Percentiles rank a stretch among this genome's conserved stretches.
These are phyloP conservation scores for Nannizziopsis barbatae DNA, from an alignment of 2,329 filamentous ascomycete species.

Conservation along the genomic window DNA sequence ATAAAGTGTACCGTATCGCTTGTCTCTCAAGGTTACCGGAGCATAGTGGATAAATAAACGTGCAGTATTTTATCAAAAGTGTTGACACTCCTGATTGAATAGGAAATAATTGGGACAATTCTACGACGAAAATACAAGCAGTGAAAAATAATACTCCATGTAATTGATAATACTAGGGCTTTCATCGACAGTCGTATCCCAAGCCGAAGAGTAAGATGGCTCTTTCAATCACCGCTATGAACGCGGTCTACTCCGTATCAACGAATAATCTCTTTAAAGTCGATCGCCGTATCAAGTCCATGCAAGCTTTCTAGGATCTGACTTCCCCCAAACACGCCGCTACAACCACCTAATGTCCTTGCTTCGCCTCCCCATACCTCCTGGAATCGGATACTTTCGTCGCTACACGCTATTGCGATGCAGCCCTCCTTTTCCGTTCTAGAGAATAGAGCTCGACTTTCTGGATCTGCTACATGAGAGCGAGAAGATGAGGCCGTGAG, in stretches of 20 bases:
- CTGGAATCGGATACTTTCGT: slow-evolving; percentile 88
- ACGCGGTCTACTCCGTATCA: too few relatives aligned
- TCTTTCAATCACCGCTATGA: slow-evolving; percentile 43
- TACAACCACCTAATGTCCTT: slow-evolving; percentile 43
- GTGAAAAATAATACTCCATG: not conserved
- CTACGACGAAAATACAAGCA: too few relatives aligned
- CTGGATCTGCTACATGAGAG: slow-evolving; percentile 27
- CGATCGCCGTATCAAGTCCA: slow-evolving; percentile 51
- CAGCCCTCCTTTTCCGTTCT: slow-evolving; percentile 61
- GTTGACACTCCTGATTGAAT: too few relatives aligned
- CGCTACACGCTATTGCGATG: slow-evolving; percentile 82
- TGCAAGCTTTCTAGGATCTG: slow-evolving; percentile 74
- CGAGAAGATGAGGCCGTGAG: not conserved
- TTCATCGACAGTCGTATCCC: not conserved
- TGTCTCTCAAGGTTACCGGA: not conserved
- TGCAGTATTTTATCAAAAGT: too few relatives aligned
- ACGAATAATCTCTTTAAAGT: slow-evolving; percentile 47
- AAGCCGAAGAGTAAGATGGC: not conserved
- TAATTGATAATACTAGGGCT: too few relatives aligned
- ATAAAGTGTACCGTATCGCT: not conserved
- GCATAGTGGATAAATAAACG: not conserved
- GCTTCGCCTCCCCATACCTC: slow-evolving; percentile 71
- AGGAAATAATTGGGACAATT: too few relatives aligned
- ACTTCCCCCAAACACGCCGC: slow-evolving; percentile 64
- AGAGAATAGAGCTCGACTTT: slow-evolving; percentile 45